Percentiles rank a stretch among this genome's conserved stretches.
Conservation (phyloP, 2,329 filamentous ascomycete genomes). For the Nectriaceae sp. region DNA sequence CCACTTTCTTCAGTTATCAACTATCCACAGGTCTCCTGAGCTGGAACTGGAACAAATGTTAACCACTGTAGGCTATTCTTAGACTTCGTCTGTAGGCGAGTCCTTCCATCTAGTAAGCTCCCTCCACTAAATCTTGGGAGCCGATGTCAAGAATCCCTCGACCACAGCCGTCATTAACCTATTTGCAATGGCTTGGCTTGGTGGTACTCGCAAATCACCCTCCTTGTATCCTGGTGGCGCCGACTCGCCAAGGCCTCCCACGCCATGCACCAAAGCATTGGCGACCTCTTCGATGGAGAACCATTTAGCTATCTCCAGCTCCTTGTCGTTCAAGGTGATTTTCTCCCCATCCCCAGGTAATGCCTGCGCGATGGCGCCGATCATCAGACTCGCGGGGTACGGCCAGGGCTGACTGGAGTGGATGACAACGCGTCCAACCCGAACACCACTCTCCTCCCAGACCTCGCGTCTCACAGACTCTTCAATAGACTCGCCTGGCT, state of each 20-base stretch:
- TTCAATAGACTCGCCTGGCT: slow-evolving; percentile 83
- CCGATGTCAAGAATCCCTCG: slow-evolving; percentile 66
- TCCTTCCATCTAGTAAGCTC: no score
- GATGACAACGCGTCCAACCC: slow-evolving; percentile 74
- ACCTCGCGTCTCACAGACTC: slow-evolving; percentile 82
- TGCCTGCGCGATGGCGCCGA: slow-evolving; percentile 85
- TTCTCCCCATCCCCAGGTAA: slow-evolving; percentile 70
- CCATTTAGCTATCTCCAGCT: slow-evolving; percentile 90
- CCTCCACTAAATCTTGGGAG: slow-evolving; percentile 49
- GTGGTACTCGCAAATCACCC: slow-evolving; percentile 78
- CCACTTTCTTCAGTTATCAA: no score
- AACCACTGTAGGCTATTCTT: no score
- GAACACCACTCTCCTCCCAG: slow-evolving; percentile 82
- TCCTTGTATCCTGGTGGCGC: slow-evolving; percentile 70
- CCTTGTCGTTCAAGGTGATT: slow-evolving; percentile 85
- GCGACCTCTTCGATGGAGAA: slow-evolving; percentile 79
- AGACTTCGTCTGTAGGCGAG: no score
- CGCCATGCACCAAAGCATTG: slow-evolving; percentile 67
- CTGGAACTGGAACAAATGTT: no score
- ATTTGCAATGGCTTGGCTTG: slow-evolving; percentile 88
- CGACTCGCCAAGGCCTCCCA: slow-evolving; percentile 66
- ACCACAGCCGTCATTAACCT: slow-evolving; percentile 80
- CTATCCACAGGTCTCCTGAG: no score
- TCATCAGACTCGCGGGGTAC: slow-evolving; percentile 83
- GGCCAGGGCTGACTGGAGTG: slow-evolving; percentile 89